Evolutionary conservation across 345 rosid species (phyloP).

Genomic region (Gossypium rotundifolium): DNA sequence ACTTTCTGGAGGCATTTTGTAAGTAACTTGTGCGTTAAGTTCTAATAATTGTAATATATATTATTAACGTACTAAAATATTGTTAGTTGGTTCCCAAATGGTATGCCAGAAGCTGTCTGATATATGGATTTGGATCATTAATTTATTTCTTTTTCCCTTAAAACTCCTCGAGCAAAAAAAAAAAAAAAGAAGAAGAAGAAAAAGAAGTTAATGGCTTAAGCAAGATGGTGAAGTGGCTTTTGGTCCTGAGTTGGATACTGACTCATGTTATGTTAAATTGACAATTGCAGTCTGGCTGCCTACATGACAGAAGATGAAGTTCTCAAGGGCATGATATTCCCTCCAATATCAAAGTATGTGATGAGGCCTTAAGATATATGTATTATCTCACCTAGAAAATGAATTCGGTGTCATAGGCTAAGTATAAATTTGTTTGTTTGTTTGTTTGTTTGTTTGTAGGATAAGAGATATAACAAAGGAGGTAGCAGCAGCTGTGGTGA

Average conservation of each 20-base stretch:
- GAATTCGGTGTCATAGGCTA: constrained; percentile 2
- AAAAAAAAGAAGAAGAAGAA: background rate
- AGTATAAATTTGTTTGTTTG: background rate
- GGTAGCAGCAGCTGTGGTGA: constrained; percentile 82
- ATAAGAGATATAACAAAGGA: constrained; percentile 83
- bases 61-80: background rate
- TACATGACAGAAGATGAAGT: constrained; percentile 95
- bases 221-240: background rate
- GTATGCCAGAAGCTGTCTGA: background rate
- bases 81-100: background rate
- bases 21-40: background rate
- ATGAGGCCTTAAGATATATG: background rate
- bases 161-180: background rate
- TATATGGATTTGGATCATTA: background rate
- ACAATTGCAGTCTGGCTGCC: constrained; percentile 69
- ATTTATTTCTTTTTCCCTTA: background rate
- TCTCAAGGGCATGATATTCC: constrained; percentile 65
- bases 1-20: background rate
- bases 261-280: constrained; percentile 16
- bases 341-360: constrained; percentile 74
- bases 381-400: background rate
- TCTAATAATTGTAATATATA: background rate
- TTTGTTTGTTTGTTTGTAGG: constrained; percentile 40
- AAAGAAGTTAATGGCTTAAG: background rate
- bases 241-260: constrained; percentile 2